Conservation (phyloP, 1,284 basidiomycete species). For the Pseudozyma sp. region DNA sequence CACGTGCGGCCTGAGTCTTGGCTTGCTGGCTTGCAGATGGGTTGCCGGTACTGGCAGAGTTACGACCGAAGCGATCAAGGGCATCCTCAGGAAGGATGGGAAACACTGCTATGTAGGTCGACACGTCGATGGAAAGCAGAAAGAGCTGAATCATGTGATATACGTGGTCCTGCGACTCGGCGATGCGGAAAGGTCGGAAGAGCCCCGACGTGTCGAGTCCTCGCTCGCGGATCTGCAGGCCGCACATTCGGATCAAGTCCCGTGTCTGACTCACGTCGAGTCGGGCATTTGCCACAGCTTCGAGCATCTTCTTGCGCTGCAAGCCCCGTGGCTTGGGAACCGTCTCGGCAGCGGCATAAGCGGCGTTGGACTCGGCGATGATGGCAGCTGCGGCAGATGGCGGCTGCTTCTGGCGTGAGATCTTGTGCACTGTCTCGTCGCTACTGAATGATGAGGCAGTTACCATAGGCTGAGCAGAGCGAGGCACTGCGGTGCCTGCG, state of each 20-base stretch:
- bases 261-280: slow-evolving; percentile 27
- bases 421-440: neutral
- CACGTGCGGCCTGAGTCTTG: slow-evolving; percentile 16
- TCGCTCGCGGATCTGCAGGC: slow-evolving; percentile 42
- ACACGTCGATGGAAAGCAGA: slow-evolving; percentile 43
- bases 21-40: neutral
- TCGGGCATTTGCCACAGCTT: slow-evolving; percentile 43
- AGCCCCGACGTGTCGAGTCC: slow-evolving; percentile 59
- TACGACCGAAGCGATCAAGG: slow-evolving; percentile 24
- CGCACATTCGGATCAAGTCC: slow-evolving; percentile 45
- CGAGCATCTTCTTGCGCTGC: slow-evolving; percentile 36
- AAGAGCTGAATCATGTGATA: slow-evolving; percentile 57
- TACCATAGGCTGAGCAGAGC: neutral
- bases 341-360: slow-evolving; percentile 23
- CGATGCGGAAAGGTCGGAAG: slow-evolving; percentile 56
- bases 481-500: slow-evolving; percentile 24
- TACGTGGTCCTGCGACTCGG: slow-evolving; percentile 39
- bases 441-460: neutral
- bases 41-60: slow-evolving; percentile 1
- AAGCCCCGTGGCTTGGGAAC: slow-evolving; percentile 14
- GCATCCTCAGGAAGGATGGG: slow-evolving; percentile 36
- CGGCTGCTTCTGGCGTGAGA: slow-evolving; percentile 2
- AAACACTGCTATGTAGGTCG: slow-evolving; percentile 49
- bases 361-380: slow-evolving; percentile 36
- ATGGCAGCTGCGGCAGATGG: slow-evolving; percentile 35